Percentiles rank a stretch among this genome's conserved stretches.
Conservation (phyloP, 441 rosid genomes). For the Theobroma grandiflorum region DNA sequence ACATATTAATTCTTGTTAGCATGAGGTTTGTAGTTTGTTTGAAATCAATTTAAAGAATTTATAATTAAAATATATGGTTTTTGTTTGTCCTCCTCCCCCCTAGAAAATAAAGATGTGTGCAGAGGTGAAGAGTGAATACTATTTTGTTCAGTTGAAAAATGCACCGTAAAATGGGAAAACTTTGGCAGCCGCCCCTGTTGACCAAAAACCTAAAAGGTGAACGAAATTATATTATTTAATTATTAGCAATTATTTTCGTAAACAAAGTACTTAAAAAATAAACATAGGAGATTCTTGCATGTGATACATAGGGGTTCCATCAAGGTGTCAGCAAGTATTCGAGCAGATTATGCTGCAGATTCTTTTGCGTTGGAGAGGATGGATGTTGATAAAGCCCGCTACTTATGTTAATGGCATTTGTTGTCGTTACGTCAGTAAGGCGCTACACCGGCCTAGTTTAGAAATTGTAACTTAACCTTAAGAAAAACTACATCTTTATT, state of each 20-base stretch:
- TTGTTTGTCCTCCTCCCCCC: too few species aligned
- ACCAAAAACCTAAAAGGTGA: not conserved
- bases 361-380: not conserved
- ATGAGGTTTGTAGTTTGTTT: not conserved
- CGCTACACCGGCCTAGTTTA: not conserved
- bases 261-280: not conserved
- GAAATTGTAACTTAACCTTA: not conserved
- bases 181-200: slow-evolving; percentile 35
- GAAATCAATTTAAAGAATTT: too few species aligned
- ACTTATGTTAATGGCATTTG: not conserved
- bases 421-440: not conserved
- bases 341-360: not conserved
- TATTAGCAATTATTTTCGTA: not conserved
- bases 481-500: too few species aligned
- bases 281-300: not conserved
- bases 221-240: not conserved
- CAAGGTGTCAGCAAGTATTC: not conserved
- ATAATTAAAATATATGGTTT: too few species aligned
- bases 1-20: not conserved
- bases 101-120: not conserved
- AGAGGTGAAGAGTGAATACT: not conserved
- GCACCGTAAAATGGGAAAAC: not conserved
- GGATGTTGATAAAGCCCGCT: not conserved
- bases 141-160: not conserved
- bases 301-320: not conserved